These are phyloP conservation scores for Cutaneotrichosporon mucoides DNA, from an alignment of 1,284 basidiomycete genomes.

Conservation along the genomic window DNA sequence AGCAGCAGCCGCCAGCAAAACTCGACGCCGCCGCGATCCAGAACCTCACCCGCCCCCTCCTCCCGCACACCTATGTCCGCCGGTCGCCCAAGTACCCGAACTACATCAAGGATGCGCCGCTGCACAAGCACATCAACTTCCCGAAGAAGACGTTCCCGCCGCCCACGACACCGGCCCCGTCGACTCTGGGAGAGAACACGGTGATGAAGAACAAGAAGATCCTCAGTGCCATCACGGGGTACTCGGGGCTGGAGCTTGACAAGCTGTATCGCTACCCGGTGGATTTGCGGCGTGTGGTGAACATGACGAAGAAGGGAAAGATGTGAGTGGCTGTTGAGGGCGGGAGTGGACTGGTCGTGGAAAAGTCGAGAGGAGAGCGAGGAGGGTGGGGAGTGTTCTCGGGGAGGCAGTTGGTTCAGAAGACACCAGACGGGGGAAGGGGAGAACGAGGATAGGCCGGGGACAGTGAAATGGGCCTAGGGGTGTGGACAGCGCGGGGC, in stretches of 20 bases:
- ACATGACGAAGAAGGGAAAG: constrained; percentile 50
- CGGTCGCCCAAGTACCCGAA: constrained; percentile 24
- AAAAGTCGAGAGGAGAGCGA: neutral
- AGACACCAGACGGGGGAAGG: neutral
- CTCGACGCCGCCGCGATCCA: neutral
- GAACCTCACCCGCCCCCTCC: constrained; percentile 11
- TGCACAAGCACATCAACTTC: constrained; percentile 38
- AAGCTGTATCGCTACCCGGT: constrained; percentile 37
- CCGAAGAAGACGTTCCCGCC: constrained; percentile 26
- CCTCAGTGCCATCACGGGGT: constrained; percentile 30
- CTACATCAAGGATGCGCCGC: constrained; percentile 19
- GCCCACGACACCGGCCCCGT: constrained; percentile 16
- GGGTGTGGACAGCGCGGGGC: too few relatives aligned
- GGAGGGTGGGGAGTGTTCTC: neutral
- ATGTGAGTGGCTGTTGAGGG: constrained; percentile 33
- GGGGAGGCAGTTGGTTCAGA: neutral
- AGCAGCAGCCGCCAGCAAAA: neutral
- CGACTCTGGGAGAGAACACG: constrained; percentile 25
- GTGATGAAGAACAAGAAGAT: constrained; percentile 24
- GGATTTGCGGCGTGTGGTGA: constrained; percentile 37
- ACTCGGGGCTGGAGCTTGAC: constrained; percentile 27
- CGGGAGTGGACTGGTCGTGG: neutral
- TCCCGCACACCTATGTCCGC: constrained; percentile 20
- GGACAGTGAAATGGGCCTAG: too few relatives aligned
- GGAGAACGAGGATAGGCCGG: neutral